Evolutionary conservation across 1,284 basidiomycete species (phyloP).

Genomic region (Boletus smithii): DNA sequence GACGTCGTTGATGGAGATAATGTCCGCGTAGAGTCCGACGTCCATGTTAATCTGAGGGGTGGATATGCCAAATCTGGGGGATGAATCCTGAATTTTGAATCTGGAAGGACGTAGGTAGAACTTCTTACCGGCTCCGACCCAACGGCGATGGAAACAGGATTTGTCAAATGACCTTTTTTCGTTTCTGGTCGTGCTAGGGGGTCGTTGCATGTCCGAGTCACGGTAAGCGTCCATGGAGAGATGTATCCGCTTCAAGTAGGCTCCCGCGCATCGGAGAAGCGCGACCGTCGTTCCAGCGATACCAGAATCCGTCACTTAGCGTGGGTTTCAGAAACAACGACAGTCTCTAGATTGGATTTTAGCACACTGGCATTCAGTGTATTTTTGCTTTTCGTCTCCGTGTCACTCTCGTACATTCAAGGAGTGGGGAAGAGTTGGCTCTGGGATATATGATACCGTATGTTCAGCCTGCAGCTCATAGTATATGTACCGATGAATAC

Average conservation of each 20-base stretch:
- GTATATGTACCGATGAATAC: slow-evolving; percentile 98
- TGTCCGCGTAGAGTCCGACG: slow-evolving; percentile 20
- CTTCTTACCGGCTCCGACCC: slow-evolving; percentile 8
- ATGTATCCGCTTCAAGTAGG: slow-evolving; percentile 15
- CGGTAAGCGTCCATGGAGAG: slow-evolving; percentile 13
- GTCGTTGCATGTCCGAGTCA: slow-evolving; percentile 20
- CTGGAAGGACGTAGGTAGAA: slow-evolving; percentile 10
- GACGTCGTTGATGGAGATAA: not conserved
- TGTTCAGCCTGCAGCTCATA: too few relatives aligned
- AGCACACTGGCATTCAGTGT: not conserved
- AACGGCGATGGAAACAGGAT: slow-evolving; percentile 25
- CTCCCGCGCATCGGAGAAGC: not conserved
- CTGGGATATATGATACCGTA: slow-evolving; percentile 80
- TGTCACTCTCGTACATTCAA: slow-evolving; percentile 24
- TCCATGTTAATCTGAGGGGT: slow-evolving; percentile 29
- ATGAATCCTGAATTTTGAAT: slow-evolving; percentile 8
- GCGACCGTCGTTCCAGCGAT: slow-evolving; percentile 4
- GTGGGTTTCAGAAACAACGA: slow-evolving; percentile 1
- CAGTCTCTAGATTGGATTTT: too few relatives aligned
- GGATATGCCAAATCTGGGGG: slow-evolving; percentile 21
- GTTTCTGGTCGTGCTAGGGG: slow-evolving; percentile 15
- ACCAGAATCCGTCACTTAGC: slow-evolving; percentile 4
- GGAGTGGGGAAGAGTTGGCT: slow-evolving; percentile 36
- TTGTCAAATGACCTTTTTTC: slow-evolving; percentile 24
- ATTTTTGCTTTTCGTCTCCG: slow-evolving; percentile 30